Evolutionary conservation across 352 stramenopile species (phyloP), one percentile per base, ranked within the genome.

Genomic region (Globisporangium carolinianum): DNA sequence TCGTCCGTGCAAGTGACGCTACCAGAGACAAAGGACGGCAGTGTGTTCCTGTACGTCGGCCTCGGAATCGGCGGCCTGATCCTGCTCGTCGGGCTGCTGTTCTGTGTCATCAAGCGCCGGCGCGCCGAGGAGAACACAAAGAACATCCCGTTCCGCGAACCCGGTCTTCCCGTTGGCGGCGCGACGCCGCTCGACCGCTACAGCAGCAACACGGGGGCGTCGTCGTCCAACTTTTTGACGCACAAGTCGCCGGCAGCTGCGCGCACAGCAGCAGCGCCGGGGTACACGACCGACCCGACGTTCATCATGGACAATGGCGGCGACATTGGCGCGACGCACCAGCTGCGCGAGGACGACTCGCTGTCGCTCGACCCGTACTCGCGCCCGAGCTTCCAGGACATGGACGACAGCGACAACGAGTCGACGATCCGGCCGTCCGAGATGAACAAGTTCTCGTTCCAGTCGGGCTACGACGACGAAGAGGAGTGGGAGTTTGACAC

Each of bases 311-410:
- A 69, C 54, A 47, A 47, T n/a, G 62, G 70, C 51, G 59, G 60
- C 51, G 59, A 61, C 58, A 69, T 73, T 14, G 78, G 74, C 42
- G 57, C 7, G 35, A 46, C 14, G 38, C 55, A 65, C 32, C 60
- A 71, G 17, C 53, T 51, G 18, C 36, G 51, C 17, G 43, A 53
- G 37, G 70, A 70, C 41, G 76, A 89, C 17, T 89, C 79, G 12
- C 86, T 91, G 42, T 89, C 81, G 24, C 59, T 91, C 17, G 82
- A 91, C 47, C 81, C 81, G 42, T 91, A 81, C 63, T 66, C 72
- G 7, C 79, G 79, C 45, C 72, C 68, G 47, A 91, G 81, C 63
- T 91, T 91, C 72, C 74, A 80, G 60, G 72, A 75, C 38, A 73
- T 89, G 32, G 76, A 86, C 6, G 72, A 75, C 36, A 73, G 88